phyloP scores from a whole-genome alignment of 805 yeast genomes.

The Candida silvicultrix region DNA sequence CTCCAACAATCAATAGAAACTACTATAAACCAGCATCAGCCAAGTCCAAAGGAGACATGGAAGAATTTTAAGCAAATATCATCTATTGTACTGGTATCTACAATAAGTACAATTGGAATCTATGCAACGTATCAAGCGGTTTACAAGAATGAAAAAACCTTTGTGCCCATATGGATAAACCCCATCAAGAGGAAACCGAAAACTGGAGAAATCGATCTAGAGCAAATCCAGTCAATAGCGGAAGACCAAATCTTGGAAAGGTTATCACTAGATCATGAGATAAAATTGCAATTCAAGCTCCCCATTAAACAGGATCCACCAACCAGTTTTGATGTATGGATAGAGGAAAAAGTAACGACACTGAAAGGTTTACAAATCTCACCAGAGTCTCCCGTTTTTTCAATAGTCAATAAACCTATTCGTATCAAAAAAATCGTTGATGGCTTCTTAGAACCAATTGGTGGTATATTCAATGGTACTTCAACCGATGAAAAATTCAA shows the following conservation, averaged over 20 bases:
- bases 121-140: slow-evolving; percentile 13
- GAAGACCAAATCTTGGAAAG: slow-evolving; percentile 20
- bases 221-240: slow-evolving; percentile 11
- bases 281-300: slow-evolving; percentile 15
- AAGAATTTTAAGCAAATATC: not conserved
- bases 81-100: not conserved
- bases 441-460: slow-evolving; percentile 17
- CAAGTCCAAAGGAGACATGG: not conserved
- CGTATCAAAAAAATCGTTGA: slow-evolving; percentile 10
- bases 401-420: slow-evolving; percentile 13
- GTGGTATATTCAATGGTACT: slow-evolving; percentile 4
- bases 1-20: not conserved
- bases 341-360: slow-evolving; percentile 13
- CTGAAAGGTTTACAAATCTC: slow-evolving; percentile 19
- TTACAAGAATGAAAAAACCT: slow-evolving; percentile 11
- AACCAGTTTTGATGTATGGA: slow-evolving; percentile 18
- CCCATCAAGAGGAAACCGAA: slow-evolving; percentile 8
- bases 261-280: slow-evolving; percentile 11
- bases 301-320: slow-evolving; percentile 12
- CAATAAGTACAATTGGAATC: slow-evolving; percentile 10
- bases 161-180: slow-evolving; percentile 18
- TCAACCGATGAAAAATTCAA: slow-evolving; percentile 12
- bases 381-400: slow-evolving; percentile 14
- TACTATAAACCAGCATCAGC: not conserved
- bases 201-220: slow-evolving; percentile 11